These are phyloP conservation scores for Plectosphaerella sp. DNA, from an alignment of 2,329 filamentous ascomycete genomes.

Conservation along the genomic window DNA sequence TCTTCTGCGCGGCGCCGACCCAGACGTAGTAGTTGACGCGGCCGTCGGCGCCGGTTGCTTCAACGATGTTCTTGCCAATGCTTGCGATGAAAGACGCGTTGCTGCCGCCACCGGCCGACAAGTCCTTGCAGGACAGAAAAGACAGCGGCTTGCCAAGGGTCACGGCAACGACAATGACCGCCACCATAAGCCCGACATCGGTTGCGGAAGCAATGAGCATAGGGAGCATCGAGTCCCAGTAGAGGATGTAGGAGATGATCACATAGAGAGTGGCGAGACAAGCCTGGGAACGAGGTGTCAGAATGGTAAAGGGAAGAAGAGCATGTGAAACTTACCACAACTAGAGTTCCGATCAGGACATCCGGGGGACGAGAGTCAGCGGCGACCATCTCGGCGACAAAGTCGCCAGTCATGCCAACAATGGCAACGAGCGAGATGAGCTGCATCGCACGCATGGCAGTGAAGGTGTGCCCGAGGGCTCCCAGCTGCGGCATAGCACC, in stretches of 20 bases:
- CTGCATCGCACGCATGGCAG: conserved; percentile 67
- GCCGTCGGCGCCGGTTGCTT: conserved; percentile 18
- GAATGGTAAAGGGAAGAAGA: background rate
- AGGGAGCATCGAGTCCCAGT: conserved; percentile 70
- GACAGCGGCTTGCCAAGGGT: conserved; percentile 77
- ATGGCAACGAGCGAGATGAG: conserved; percentile 68
- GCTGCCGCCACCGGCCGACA: conserved; percentile 34
- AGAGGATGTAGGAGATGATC: conserved; percentile 75
- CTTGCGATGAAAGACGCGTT: conserved; percentile 40
- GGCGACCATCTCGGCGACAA: conserved; percentile 71
- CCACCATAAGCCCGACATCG: conserved; percentile 68
- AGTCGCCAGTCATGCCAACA: conserved; percentile 77
- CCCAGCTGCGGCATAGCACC: conserved; percentile 52
- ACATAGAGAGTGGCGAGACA: conserved; percentile 77
- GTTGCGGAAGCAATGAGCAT: conserved; percentile 63
- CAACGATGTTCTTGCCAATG: conserved; percentile 34
- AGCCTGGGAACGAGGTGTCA: conserved; percentile 44
- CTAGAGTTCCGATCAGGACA: conserved; percentile 73
- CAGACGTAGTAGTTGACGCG: conserved; percentile 38
- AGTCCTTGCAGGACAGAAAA: conserved; percentile 64
- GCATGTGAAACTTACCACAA: conserved; percentile 59
- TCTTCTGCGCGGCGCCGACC: conserved; percentile 49
- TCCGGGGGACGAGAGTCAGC: conserved; percentile 62
- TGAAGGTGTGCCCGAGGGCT: conserved; percentile 75
- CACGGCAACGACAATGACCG: conserved; percentile 72